phyloP scores from a whole-genome alignment of 352 stramenopile species.

The Pythium insidiosum region DNA sequence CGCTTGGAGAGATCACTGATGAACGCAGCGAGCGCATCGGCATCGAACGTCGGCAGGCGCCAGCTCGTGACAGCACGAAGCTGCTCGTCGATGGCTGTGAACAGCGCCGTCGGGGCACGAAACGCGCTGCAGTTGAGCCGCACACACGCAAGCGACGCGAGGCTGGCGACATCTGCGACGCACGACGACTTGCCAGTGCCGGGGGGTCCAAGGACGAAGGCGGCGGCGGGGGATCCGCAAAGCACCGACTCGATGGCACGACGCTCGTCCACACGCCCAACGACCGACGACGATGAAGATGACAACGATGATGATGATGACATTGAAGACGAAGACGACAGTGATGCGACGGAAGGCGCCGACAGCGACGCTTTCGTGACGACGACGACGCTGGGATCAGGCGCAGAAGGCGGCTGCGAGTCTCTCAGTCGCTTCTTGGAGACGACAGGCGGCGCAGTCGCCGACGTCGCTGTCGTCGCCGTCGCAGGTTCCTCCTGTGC shows the following conservation, averaged over 20 bases:
- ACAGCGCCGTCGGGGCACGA: slow-evolving; percentile 32
- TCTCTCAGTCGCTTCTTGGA: neutral
- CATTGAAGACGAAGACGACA: no score
- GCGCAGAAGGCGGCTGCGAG: no score
- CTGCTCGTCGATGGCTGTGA: slow-evolving; percentile 24
- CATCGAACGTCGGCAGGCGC: slow-evolving; percentile 26
- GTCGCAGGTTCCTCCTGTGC: neutral
- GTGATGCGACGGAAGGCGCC: no score
- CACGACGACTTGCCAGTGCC: slow-evolving; percentile 65
- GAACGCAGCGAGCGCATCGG: slow-evolving; percentile 39
- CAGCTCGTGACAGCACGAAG: slow-evolving; percentile 13
- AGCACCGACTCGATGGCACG: slow-evolving; percentile 20
- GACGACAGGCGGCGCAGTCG: neutral
- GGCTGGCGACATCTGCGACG: slow-evolving; percentile 29
- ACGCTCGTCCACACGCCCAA: slow-evolving; percentile 33
- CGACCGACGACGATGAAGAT: no score
- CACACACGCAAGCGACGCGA: slow-evolving; percentile 12
- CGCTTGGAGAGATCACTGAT: slow-evolving; percentile 4
- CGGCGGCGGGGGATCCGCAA: slow-evolving; percentile 20
- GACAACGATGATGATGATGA: no score
- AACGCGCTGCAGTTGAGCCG: slow-evolving; percentile 70
- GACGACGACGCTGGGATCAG: no score
- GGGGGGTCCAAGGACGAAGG: slow-evolving; percentile 63
- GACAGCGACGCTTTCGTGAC: no score
- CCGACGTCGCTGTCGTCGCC: neutral